Conservation (phyloP, 257 asterid species). For the Galeopsis tetrahit region DNA sequence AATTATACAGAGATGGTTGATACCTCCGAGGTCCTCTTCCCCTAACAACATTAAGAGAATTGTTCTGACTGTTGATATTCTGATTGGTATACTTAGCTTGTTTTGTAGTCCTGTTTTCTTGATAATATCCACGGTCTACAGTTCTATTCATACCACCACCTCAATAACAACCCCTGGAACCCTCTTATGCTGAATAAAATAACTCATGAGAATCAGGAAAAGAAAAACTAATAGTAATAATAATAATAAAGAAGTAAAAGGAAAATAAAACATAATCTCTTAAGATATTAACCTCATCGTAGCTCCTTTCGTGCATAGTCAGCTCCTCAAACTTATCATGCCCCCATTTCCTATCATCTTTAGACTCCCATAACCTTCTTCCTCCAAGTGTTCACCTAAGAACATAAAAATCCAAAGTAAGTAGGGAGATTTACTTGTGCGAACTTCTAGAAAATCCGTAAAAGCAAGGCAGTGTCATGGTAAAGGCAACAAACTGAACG, state of each 20-base stretch:
- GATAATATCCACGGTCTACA: slow-evolving; percentile 54
- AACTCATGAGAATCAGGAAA: slow-evolving; percentile 26
- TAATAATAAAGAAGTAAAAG: slow-evolving; percentile 22
- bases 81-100: slow-evolving; percentile 39
- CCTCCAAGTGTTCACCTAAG: slow-evolving; percentile 80
- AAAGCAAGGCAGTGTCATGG: neutral
- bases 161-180: slow-evolving; percentile 63
- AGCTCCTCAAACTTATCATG: slow-evolving; percentile 95
- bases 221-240: neutral
- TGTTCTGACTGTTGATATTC: slow-evolving; percentile 50
- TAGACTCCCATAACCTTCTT: slow-evolving; percentile 82
- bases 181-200: slow-evolving; percentile 60
- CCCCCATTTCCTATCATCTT: slow-evolving; percentile 91
- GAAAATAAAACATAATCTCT: neutral
- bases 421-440: neutral
- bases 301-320: slow-evolving; percentile 57
- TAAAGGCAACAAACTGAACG: neutral
- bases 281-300: slow-evolving; percentile 59
- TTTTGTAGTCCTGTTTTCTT: slow-evolving; percentile 51
- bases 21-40: slow-evolving; percentile 90
- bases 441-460: neutral
- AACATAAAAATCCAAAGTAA: slow-evolving; percentile 12
- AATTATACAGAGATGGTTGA: slow-evolving; percentile 56
- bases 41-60: slow-evolving; percentile 59
- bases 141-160: slow-evolving; percentile 73